phyloP scores from a whole-genome alignment of 2,329 filamentous ascomycete species.

The Hypoxylon sp. region DNA sequence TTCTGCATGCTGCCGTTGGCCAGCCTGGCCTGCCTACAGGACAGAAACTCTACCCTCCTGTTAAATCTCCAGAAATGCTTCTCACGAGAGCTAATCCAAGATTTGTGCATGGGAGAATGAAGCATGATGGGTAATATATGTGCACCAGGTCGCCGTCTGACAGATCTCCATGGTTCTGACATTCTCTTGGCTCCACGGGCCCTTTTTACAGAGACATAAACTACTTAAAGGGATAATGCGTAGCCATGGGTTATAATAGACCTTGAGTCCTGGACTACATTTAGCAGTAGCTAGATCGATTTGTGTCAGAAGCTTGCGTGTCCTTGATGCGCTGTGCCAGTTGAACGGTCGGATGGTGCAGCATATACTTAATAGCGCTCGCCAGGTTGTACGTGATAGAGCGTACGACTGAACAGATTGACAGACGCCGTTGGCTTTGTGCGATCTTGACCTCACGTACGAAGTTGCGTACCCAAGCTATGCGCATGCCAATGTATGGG shows the following conservation, averaged over 20 bases:
- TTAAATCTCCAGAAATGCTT: constrained; percentile 9
- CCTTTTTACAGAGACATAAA: background rate
- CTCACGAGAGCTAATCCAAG: constrained; percentile 7
- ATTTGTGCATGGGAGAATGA: background rate
- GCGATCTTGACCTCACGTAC: constrained; percentile 32
- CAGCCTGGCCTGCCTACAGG: constrained; percentile 18
- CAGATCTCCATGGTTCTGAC: background rate
- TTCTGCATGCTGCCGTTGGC: constrained; percentile 40
- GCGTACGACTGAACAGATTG: constrained; percentile 38
- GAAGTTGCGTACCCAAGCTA: constrained; percentile 23
- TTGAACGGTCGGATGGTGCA: constrained; percentile 22
- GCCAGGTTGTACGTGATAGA: constrained; percentile 37
- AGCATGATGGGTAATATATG: constrained; percentile 3
- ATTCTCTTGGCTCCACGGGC: background rate
- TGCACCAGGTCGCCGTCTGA: background rate
- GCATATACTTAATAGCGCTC: constrained; percentile 19
- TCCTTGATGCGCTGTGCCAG: constrained; percentile 20
- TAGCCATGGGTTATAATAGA: constrained; percentile 3
- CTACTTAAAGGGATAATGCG: background rate
- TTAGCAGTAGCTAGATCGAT: background rate
- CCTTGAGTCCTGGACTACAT: constrained; percentile 9
- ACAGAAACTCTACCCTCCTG: constrained; percentile 13
- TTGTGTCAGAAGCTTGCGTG: constrained; percentile 11
- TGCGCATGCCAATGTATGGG: constrained; percentile 22
- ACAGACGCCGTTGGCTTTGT: constrained; percentile 36